A percentile compares a stretch with the other conserved stretches of the same genome.
Conservation (phyloP, 495 filamentous ascomycete species). For the Neurospora discreta region DNA sequence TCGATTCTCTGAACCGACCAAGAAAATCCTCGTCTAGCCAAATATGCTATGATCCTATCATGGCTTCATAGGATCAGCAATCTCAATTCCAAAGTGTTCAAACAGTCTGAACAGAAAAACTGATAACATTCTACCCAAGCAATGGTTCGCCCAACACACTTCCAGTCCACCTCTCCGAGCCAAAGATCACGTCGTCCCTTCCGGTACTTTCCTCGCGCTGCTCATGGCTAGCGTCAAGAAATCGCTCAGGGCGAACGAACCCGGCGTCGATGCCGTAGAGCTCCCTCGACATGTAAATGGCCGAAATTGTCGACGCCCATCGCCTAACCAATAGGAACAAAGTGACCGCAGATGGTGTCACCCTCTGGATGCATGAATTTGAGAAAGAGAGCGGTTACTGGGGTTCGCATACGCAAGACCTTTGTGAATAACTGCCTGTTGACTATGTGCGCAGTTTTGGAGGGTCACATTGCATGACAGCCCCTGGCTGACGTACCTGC, state of each 20-base stretch:
- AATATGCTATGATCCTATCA: neutral
- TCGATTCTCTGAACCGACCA: neutral
- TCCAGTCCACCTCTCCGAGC: constrained; percentile 24
- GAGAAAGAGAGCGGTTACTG: constrained; percentile 13
- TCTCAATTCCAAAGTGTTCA: constrained; percentile 1
- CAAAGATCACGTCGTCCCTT: constrained; percentile 18
- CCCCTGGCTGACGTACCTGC: constrained; percentile 1
- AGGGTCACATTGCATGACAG: neutral
- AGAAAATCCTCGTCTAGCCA: neutral
- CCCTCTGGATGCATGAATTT: constrained; percentile 35
- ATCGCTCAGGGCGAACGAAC: constrained; percentile 41
- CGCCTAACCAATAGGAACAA: constrained; percentile 35
- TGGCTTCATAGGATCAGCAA: neutral
- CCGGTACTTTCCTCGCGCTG: constrained; percentile 22
- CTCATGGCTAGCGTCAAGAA: constrained; percentile 31
- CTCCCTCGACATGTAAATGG: constrained; percentile 16
- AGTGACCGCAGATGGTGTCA: constrained; percentile 33
- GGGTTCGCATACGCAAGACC: constrained; percentile 32
- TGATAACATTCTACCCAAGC: constrained; percentile 39
- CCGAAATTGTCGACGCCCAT: constrained; percentile 30
- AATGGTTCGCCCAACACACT: constrained; percentile 29
- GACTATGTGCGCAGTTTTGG: neutral
- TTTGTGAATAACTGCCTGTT: constrained; percentile 33
- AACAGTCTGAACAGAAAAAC: constrained; percentile 33
- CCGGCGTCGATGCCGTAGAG: constrained; percentile 30